These are phyloP conservation scores for Leersia perrieri DNA, from an alignment of 176 grass and related monocot species.

Conservation along the genomic window DNA sequence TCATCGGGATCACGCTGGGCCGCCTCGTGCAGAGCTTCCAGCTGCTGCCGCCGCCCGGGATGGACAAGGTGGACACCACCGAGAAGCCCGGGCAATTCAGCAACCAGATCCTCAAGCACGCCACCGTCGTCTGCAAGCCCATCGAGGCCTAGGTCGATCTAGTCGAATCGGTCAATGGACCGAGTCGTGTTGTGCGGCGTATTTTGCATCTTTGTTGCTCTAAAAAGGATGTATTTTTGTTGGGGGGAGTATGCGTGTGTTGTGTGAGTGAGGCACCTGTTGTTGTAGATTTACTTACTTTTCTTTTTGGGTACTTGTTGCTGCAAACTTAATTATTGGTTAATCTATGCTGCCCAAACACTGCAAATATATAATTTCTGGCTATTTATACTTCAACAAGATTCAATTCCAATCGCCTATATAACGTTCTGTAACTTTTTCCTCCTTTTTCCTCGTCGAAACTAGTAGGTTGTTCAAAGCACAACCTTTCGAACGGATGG, in stretches of 20 bases:
- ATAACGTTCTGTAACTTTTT: no score
- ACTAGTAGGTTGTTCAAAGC: no score
- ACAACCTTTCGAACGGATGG: no score
- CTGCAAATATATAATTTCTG: background rate
- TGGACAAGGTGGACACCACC: conserved; percentile 62
- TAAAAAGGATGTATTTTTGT: background rate
- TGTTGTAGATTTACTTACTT: background rate
- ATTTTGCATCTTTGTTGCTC: background rate
- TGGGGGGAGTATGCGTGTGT: background rate
- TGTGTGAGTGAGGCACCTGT: background rate
- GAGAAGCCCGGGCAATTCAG: conserved; percentile 98
- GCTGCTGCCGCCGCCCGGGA: conserved; percentile 67
- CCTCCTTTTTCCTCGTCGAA: no score
- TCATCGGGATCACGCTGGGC: conserved; percentile 84
- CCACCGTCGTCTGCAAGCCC: conserved; percentile 85
- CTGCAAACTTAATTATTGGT: background rate
- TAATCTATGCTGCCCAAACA: background rate
- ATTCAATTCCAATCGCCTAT: no score
- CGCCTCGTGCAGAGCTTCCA: conserved; percentile 80
- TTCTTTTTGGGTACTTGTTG: background rate
- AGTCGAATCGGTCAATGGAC: no score
- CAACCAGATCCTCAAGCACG: conserved; percentile 90
- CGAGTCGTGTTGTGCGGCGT: background rate
- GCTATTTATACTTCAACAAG: background rate
- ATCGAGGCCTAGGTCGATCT: conserved; percentile 10